phyloP scores from a whole-genome alignment of 108 stramenopile species.

The Nitzschia sp. region DNA sequence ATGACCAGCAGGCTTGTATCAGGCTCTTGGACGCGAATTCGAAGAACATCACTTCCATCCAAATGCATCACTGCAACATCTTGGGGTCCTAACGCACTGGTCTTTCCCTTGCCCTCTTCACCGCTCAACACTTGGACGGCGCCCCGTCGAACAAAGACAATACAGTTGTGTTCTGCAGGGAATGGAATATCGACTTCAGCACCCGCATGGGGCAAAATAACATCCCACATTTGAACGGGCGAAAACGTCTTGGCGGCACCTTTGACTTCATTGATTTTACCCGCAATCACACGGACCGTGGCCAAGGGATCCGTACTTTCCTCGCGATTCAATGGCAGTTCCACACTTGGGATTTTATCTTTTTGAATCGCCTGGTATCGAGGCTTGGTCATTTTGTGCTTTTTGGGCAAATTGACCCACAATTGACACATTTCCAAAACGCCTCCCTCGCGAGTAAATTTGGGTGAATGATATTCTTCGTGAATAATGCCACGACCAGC shows the following conservation, averaged over 20 bases:
- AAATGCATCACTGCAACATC: slow-evolving; percentile 72
- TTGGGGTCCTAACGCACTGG: slow-evolving; percentile 59
- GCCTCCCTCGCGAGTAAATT: slow-evolving; percentile 69
- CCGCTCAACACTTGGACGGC: slow-evolving; percentile 51
- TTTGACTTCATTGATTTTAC: slow-evolving; percentile 56
- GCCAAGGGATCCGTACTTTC: slow-evolving; percentile 29
- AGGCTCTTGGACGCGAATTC: slow-evolving; percentile 40
- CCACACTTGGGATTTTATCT: slow-evolving; percentile 64
- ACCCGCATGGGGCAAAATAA: slow-evolving; percentile 47
- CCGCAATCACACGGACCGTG: slow-evolving; percentile 76
- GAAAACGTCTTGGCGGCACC: slow-evolving; percentile 78
- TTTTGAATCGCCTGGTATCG: slow-evolving; percentile 73
- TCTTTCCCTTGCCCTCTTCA: slow-evolving; percentile 35
- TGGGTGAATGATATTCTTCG: slow-evolving; percentile 77
- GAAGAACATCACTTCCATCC: slow-evolving; percentile 51
- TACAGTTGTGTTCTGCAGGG: slow-evolving; percentile 68
- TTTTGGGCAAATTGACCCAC: slow-evolving; percentile 84
- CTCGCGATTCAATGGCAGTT: slow-evolving; percentile 34
- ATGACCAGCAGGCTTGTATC: slow-evolving; percentile 73
- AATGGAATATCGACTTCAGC: slow-evolving; percentile 66
- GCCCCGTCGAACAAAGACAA: slow-evolving; percentile 78
- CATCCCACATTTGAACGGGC: slow-evolving; percentile 86
- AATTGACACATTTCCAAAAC: slow-evolving; percentile 84
- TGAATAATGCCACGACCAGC: slow-evolving; percentile 93
- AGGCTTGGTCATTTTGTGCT: slow-evolving; percentile 89